Evolutionary conservation across 179 eudicot genomes (phyloP).

Genomic region (Actinidia chinensis): DNA sequence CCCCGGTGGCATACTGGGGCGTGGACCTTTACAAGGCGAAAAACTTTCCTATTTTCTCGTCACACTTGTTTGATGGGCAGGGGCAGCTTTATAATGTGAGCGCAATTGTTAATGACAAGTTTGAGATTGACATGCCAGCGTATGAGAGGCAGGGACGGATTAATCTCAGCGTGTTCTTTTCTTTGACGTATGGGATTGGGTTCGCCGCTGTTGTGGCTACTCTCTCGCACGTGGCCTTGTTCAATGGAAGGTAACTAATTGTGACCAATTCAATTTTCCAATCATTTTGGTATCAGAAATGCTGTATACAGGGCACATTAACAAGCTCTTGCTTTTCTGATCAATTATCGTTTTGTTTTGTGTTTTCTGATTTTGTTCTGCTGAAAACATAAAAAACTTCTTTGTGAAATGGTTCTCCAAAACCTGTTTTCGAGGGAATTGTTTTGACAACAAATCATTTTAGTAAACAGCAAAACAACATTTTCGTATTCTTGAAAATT

Average conservation of each 20-base stretch:
- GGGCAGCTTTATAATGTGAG: constrained; percentile 48
- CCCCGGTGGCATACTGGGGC: constrained; percentile 66
- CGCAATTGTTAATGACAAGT: constrained; percentile 49
- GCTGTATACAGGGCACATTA: too few relatives aligned
- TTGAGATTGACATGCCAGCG: constrained; percentile 47
- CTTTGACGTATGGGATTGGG: constrained; percentile 57
- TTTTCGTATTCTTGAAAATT: too few relatives aligned
- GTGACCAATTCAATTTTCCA: neutral
- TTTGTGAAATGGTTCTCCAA: too few relatives aligned
- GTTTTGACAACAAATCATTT: too few relatives aligned
- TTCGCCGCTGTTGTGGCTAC: constrained; percentile 64
- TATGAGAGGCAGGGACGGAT: constrained; percentile 50
- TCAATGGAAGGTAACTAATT: constrained; percentile 55
- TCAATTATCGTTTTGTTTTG: too few relatives aligned
- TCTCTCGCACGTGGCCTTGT: constrained; percentile 51
- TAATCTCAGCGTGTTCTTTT: constrained; percentile 52
- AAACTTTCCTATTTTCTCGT: constrained; percentile 55
- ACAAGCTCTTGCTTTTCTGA: too few relatives aligned
- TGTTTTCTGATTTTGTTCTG: too few relatives aligned
- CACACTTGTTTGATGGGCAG: constrained; percentile 33
- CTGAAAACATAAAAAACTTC: too few relatives aligned
- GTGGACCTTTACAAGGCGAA: constrained; percentile 49
- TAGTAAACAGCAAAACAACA: too few relatives aligned
- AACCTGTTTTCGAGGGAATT: too few relatives aligned
- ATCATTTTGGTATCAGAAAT: too few relatives aligned